Conservation (phyloP, 2,329 filamentous ascomycete genomes). For the Fusarium pseudocircinatum region DNA sequence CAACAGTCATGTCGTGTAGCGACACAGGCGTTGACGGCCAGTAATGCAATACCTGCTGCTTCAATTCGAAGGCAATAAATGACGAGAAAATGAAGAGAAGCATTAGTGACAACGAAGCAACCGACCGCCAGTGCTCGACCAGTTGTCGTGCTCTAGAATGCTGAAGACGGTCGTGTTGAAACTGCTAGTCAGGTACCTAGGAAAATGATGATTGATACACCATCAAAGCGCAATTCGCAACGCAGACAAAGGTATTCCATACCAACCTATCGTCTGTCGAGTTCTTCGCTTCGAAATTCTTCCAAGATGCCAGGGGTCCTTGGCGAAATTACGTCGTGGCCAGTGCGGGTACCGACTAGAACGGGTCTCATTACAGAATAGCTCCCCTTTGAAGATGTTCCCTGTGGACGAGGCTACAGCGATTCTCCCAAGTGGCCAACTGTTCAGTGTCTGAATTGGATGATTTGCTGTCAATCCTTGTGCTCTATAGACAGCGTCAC, state of each 20-base stretch:
- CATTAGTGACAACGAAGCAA: constrained; percentile 36
- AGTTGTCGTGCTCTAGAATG: constrained; percentile 4
- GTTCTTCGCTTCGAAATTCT: constrained; percentile 20
- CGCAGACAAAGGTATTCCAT: constrained; percentile 2
- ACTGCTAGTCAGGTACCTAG: background rate
- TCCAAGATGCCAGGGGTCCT: constrained; percentile 26
- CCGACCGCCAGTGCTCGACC: background rate
- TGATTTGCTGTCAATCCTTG: constrained; percentile 6
- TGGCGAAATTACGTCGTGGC: constrained; percentile 43
- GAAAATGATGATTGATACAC: background rate
- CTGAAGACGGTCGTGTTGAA: constrained; percentile 14
- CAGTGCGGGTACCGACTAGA: constrained; percentile 38
- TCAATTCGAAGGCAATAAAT: background rate
- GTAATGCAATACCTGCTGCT: background rate
- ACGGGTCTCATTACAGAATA: constrained; percentile 43
- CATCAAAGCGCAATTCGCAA: background rate
- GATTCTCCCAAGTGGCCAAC: constrained; percentile 22
- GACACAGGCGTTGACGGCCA: background rate
- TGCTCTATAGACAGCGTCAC: constrained; percentile 1
- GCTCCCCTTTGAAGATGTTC: constrained; percentile 7
- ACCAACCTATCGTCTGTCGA: constrained; percentile 6
- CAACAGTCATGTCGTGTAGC: background rate
- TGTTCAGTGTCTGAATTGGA: constrained; percentile 13
- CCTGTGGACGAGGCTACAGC: constrained; percentile 1
- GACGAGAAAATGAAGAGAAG: background rate